phyloP scores from a whole-genome alignment of 1,284 basidiomycete species.

The Trametes pubescens region DNA sequence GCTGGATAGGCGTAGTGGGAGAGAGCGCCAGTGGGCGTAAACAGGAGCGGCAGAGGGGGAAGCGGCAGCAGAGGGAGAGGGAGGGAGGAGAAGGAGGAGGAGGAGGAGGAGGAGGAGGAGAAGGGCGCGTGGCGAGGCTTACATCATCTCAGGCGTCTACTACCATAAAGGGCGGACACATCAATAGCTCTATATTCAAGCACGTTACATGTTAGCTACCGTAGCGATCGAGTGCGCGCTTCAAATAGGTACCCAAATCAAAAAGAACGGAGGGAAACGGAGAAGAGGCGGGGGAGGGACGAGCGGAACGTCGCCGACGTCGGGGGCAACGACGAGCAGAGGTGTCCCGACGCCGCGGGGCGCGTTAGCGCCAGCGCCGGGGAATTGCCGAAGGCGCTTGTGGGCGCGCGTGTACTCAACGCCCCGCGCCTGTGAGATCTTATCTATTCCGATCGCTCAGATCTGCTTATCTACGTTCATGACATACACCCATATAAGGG shows the following conservation, averaged over 20 bases:
- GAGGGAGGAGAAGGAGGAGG: too few species aligned
- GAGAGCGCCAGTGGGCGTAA: too few species aligned
- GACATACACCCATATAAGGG: background rate
- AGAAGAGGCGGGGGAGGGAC: background rate
- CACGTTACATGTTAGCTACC: too few species aligned
- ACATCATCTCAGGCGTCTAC: too few species aligned
- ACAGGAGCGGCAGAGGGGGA: too few species aligned
- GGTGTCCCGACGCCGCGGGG: background rate
- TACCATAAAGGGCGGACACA: too few species aligned
- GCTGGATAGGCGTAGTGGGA: too few species aligned
- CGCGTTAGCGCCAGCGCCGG: background rate
- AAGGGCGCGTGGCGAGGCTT: too few species aligned
- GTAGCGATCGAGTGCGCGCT: background rate
- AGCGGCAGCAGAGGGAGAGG: too few species aligned
- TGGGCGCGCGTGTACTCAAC: background rate
- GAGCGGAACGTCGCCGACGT: background rate
- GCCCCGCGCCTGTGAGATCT: background rate
- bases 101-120: too few species aligned
- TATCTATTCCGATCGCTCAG: background rate
- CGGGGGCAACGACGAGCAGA: background rate
- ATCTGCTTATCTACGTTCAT: background rate
- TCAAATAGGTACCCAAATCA: background rate
- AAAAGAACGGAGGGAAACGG: conserved; percentile 10
- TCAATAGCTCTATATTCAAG: too few species aligned
- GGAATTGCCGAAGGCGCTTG: background rate